A percentile compares a stretch with the other conserved stretches of the same genome.
Conservation (phyloP, 2,329 filamentous ascomycete genomes). For the Lasiodiplodia theobromae region DNA sequence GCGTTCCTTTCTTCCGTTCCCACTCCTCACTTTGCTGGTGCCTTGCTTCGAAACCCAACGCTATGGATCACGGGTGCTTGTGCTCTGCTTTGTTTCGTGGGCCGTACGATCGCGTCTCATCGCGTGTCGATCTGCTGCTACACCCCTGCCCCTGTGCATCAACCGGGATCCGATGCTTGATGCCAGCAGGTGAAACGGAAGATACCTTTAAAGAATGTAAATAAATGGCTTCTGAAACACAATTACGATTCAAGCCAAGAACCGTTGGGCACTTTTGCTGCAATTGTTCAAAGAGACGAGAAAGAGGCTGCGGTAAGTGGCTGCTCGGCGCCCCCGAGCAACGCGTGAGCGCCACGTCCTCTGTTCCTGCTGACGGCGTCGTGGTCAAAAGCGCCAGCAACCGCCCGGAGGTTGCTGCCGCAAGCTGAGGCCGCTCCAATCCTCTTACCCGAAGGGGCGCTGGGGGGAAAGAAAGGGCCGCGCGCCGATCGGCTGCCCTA, state of each 20-base stretch:
- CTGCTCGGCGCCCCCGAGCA: conserved; percentile 14
- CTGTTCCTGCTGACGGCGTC: not conserved
- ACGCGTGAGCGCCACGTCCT: not conserved
- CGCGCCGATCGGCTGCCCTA: not conserved
- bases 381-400: not conserved
- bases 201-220: not conserved
- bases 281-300: not conserved
- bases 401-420: not conserved
- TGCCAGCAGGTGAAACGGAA: not conserved
- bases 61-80: not conserved
- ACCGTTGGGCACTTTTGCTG: not conserved
- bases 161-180: not conserved
- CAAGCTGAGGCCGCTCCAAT: not conserved
- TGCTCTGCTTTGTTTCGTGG: conserved; percentile 13
- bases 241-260: not conserved
- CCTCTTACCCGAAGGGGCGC: not conserved
- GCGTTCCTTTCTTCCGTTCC: conserved; percentile 19
- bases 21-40: not conserved
- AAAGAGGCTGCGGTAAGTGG: conserved; percentile 7
- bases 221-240: not conserved
- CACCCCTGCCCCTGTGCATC: conserved; percentile 11
- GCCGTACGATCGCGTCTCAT: not conserved
- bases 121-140: conserved; percentile 1
- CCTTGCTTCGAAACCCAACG: conserved; percentile 18
- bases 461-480: not conserved